Conservation (phyloP, 345 rosid species). For the Capsella bursapastoris region DNA sequence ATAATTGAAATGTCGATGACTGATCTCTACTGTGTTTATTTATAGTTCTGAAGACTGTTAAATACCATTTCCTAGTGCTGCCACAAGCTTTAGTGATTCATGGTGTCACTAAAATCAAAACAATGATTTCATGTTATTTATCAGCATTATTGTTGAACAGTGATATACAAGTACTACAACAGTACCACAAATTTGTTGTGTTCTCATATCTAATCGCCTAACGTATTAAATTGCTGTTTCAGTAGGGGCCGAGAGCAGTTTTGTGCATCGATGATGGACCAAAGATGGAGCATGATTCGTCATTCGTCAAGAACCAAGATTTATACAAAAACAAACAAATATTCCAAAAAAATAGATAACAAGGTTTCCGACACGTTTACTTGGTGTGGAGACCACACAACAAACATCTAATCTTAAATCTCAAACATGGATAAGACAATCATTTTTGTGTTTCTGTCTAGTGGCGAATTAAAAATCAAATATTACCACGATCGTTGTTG, state of each 20-base stretch:
- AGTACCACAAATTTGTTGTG: background rate
- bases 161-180: background rate
- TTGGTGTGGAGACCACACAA: conserved; percentile 35
- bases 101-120: background rate
- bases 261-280: background rate
- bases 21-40: conserved; percentile 9
- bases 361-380: conserved; percentile 13
- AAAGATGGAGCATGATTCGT: conserved; percentile 15
- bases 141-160: background rate
- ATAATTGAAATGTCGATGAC: conserved; percentile 5
- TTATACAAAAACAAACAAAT: background rate
- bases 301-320: conserved; percentile 3
- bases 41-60: background rate
- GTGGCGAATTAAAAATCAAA: background rate
- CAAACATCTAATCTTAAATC: conserved; percentile 1
- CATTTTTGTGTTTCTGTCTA: background rate
- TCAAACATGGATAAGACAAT: conserved; percentile 33
- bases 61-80: background rate
- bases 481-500: conserved; percentile 9
- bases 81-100: background rate
- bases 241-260: background rate
- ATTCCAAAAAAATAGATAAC: conserved; percentile 1
- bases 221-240: background rate
- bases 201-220: background rate
- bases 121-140: background rate